These are phyloP conservation scores for Nitzschia sp. DNA, from an alignment of 108 stramenopile genomes.

Conservation along the genomic window DNA sequence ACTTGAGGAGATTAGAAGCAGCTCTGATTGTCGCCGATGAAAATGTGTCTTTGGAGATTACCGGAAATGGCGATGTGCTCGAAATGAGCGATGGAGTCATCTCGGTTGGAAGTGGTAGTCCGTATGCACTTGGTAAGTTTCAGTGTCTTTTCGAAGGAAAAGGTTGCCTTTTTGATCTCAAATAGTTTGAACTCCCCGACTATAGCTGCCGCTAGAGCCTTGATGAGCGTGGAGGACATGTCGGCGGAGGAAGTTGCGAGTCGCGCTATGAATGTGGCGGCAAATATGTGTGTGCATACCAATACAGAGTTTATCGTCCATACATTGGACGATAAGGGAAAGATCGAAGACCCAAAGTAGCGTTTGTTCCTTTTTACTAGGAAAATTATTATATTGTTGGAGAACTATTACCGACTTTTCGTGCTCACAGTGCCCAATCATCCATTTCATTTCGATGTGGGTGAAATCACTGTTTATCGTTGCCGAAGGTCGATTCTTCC, in stretches of 20 bases:
- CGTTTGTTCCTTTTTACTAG: not conserved
- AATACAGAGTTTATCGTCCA: conserved; percentile 86
- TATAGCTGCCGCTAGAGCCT: conserved; percentile 93
- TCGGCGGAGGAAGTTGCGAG: conserved; percentile 91
- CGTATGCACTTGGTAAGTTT: conserved; percentile 77
- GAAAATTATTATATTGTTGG: not conserved
- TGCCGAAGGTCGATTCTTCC: too few species aligned
- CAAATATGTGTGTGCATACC: conserved; percentile 97
- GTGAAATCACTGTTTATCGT: too few species aligned
- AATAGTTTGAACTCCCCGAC: too few species aligned
- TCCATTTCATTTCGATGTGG: too few species aligned
- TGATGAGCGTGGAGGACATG: conserved; percentile 83
- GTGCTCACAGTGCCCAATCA: too few species aligned
- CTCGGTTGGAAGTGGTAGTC: conserved; percentile 87
- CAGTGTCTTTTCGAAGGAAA: not conserved
- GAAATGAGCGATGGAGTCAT: conserved; percentile 93
- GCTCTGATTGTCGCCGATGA: conserved; percentile 89
- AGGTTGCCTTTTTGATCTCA: too few species aligned
- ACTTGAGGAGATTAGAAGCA: conserved; percentile 94
- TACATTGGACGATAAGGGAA: conserved; percentile 46
- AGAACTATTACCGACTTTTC: too few species aligned
- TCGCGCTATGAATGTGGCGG: conserved; percentile 92
- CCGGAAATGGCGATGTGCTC: conserved; percentile 97
- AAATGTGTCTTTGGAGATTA: conserved; percentile 85
- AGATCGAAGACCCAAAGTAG: conserved; percentile 1